Evolutionary conservation across 495 filamentous ascomycete genomes (phyloP).

Genomic region (Lasiosphaeria hispida): DNA sequence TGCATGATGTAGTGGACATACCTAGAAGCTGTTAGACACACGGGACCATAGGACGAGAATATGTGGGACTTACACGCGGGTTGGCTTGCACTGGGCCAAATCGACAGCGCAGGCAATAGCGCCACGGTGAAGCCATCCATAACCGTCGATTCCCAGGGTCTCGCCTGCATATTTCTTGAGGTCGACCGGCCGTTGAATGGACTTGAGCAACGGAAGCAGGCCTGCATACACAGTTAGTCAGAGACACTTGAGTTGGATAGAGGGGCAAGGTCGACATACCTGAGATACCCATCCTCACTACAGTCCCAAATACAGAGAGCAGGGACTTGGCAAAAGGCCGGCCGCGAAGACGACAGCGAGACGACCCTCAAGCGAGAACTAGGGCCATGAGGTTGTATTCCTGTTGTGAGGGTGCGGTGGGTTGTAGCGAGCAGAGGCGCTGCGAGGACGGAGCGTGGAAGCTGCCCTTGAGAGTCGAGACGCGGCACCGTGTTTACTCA

Average conservation of each 20-base stretch:
- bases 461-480: not conserved
- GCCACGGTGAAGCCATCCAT: conserved; percentile 97
- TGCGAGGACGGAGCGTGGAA: too few species aligned
- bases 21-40: conserved; percentile 40
- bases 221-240: conserved; percentile 46
- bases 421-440: too few species aligned
- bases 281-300: conserved; percentile 65
- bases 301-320: not conserved
- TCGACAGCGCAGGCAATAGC: conserved; percentile 89
- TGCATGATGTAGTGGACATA: conserved; percentile 90
- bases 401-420: too few species aligned
- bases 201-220: conserved; percentile 87
- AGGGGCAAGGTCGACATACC: conserved; percentile 40
- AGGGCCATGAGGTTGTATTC: too few species aligned
- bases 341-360: not conserved
- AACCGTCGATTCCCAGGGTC: conserved; percentile 90
- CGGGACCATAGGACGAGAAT: conserved; percentile 1
- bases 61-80: conserved; percentile 64
- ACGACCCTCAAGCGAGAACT: too few species aligned
- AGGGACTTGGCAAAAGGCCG: not conserved
- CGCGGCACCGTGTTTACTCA: conserved; percentile 5
- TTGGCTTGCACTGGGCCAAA: conserved; percentile 82
- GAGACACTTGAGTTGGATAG: not conserved
- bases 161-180: conserved; percentile 85
- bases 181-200: conserved; percentile 85